Conservation (phyloP, 345 rosid species). For the Litchi chinensis region DNA sequence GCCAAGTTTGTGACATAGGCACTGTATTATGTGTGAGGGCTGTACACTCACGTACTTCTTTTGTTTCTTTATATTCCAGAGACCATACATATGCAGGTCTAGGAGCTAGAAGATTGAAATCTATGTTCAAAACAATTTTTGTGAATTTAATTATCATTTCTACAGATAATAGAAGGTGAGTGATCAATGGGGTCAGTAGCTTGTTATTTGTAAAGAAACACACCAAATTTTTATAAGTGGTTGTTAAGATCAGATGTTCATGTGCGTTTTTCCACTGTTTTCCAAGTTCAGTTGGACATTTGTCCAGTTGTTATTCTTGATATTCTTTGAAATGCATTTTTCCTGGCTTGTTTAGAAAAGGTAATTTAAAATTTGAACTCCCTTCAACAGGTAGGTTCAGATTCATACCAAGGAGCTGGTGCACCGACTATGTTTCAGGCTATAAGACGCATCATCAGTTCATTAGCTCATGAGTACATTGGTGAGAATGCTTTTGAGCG, state of each 20-base stretch:
- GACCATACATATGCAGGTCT: not conserved
- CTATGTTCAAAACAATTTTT: not conserved
- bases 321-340: not conserved
- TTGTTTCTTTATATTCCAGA: not conserved
- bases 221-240: not conserved
- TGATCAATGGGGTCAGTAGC: not conserved
- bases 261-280: not conserved
- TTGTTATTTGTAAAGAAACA: not conserved
- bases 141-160: not conserved
- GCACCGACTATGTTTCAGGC: slow-evolving; percentile 97
- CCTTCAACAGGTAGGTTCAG: slow-evolving; percentile 80
- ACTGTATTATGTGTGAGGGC: slow-evolving; percentile 1
- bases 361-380: slow-evolving; percentile 1
- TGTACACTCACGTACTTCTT: not conserved
- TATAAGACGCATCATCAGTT: slow-evolving; percentile 77
- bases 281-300: not conserved
- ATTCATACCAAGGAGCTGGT: slow-evolving; percentile 91
- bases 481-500: slow-evolving; percentile 68
- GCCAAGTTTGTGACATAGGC: not conserved
- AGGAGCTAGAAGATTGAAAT: not conserved
- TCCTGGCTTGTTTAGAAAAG: not conserved
- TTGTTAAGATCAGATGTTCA: not conserved
- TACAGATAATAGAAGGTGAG: not conserved
- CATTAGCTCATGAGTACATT: slow-evolving; percentile 53
- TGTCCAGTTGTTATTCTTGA: not conserved